Evolutionary conservation across 495 filamentous ascomycete species (phyloP), one percentile per base, ranked within the genome.

Genomic region (Penicillium paxilli): DNA sequence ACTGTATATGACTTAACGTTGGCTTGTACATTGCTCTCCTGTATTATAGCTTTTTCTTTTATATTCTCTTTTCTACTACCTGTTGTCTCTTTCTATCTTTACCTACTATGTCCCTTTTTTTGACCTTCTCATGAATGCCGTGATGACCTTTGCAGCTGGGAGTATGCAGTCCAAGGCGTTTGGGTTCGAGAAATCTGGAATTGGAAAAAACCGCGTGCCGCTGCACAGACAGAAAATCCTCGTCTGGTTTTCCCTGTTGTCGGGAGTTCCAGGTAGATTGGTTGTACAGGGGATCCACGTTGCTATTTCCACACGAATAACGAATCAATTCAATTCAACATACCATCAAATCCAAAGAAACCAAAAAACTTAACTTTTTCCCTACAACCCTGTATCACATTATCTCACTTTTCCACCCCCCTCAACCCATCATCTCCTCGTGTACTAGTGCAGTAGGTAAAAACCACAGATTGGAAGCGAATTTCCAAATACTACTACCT

Each of bases 1-100:
- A 24, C 8, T 57, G 58, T 66, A 55, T 49, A 65, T 55, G 58
- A 60, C 17, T 42, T n/a, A 8, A 41, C 44, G 47, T 57, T 58
- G 53, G 54, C 46, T 55, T 66, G 60, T 54, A 63, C 49, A 66
- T 60, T 59, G 55, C 47, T 64, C 23, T 30, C n/a, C n/a, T 66
- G 64, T 66, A 64, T 44, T 44, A 64, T 66, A 64, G 33, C 45
- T 47, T 33, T 47, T 17, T 37, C 22, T 30, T 19, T 47, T 40
- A 24, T 25, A 16, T 38, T 19, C 35, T 7, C 2, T 19, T 38
- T 38, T 16, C n/a, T 14, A 16, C 6, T 38, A 3, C 35, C 35
- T 19, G n/a, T 38, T n/a, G n/a, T n/a, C n/a, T n/a, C n/a, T n/a
- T n/a, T n/a, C n/a, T n/a, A n/a, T n/a, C n/a, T n/a, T n/a, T n/a